Evolutionary conservation across 352 stramenopile genomes (phyloP), one percentile per base, ranked within the genome.

Genomic region (Phytophthora tentaculata): DNA sequence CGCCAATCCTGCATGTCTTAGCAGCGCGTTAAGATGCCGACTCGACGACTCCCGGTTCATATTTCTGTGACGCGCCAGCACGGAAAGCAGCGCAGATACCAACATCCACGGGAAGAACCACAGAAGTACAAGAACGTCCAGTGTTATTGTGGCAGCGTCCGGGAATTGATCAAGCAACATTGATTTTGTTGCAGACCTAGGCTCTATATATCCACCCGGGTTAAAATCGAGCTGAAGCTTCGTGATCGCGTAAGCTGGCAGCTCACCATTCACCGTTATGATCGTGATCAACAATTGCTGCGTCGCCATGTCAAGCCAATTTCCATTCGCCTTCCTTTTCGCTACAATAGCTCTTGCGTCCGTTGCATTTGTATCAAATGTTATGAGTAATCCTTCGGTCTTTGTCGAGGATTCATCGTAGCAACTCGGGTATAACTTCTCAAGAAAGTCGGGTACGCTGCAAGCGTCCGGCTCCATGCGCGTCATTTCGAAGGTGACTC

Each of bases 161-260:
- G 75, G 61, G 39, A 78, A 82, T 17, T 76, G 79, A 26, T 83
- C 62, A 10, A 77, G 32, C 0, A 73, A 22, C 7, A 67, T 67
- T 1, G 74, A 60, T 0, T 69, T 83, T 9, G 67, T 79, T 8
- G 44, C 55, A 26, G 32, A 67, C 9, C 48, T 73, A 5, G 69
- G 68, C 9, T 58, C 57, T 19, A 65, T 52, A 16, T 45, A 65
- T 17, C 58, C 58, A 3, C 58, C 48, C 5, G 47, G 28, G 12
- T 44, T 52, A 16, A 65, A 65, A 13, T 47, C 37, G 5, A 65
- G 24, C 35, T 45, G 29, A 2, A 65, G 24, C 16, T 56, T 65
- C 23, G 58, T 57, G 16, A 65, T 41, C n/a, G 48, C 32, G 37
- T 65, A 65, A 8, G 32, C 48, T 13, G 47, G 35, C 13, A 65